Conservation (phyloP, 805 yeast species). For the Kuraishia molischiana region DNA sequence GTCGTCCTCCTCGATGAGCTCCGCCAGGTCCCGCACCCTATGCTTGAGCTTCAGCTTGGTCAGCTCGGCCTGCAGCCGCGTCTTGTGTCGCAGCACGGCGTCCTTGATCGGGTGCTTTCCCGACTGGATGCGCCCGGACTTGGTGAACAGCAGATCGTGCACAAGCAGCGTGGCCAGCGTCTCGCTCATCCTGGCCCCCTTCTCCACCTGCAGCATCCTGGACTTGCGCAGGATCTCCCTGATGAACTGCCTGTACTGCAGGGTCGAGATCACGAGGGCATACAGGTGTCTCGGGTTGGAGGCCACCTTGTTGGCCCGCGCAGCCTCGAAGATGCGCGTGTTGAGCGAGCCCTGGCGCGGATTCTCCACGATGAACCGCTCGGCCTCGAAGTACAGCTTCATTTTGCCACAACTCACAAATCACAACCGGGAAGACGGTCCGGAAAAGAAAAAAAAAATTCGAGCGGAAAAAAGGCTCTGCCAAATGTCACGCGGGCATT, state of each 20-base stretch:
- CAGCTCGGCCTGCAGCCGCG: conserved; percentile 75
- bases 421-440: too few species aligned
- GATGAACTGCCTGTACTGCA: conserved; percentile 61
- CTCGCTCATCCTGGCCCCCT: conserved; percentile 35
- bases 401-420: too few species aligned
- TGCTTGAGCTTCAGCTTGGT: conserved; percentile 67
- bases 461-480: background rate
- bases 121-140: conserved; percentile 75
- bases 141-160: conserved; percentile 72
- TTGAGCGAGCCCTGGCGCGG: conserved; percentile 46
- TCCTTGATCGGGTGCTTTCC: conserved; percentile 85
- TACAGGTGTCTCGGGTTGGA: conserved; percentile 76
- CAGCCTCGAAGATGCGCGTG: conserved; percentile 38
- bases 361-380: conserved; percentile 25
- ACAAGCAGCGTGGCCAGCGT: conserved; percentile 54
- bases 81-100: conserved; percentile 65
- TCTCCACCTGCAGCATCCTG: conserved; percentile 47
- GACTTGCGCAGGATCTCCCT: conserved; percentile 55
- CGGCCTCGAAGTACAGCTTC: conserved; percentile 32
- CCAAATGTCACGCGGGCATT: background rate
- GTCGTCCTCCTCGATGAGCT: conserved; percentile 43
- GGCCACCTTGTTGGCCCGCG: conserved; percentile 35
- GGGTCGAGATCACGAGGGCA: conserved; percentile 74
- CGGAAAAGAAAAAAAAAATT: too few species aligned
- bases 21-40: conserved; percentile 48